These are phyloP conservation scores for Fusarium longipes DNA, from an alignment of 2,329 filamentous ascomycete species.

Conservation along the genomic window DNA sequence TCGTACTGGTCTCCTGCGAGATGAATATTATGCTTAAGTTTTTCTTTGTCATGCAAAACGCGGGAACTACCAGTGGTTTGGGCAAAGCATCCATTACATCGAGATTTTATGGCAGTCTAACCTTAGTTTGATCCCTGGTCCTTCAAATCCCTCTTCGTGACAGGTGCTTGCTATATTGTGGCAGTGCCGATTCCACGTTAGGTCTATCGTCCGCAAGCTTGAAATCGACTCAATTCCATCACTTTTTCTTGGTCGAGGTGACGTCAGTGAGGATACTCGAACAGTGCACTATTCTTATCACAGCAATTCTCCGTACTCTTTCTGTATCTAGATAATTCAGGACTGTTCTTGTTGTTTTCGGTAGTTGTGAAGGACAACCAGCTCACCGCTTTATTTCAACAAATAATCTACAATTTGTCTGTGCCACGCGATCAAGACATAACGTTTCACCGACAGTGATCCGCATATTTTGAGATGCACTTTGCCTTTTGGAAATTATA, in stretches of 20 bases:
- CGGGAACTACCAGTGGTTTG: constrained; percentile 1
- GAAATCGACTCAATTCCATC: background rate
- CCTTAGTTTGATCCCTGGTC: background rate
- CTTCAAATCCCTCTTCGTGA: background rate
- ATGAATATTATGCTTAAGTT: constrained; percentile 33
- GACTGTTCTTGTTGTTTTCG: background rate
- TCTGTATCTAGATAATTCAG: background rate
- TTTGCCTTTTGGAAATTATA: background rate
- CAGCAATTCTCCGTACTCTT: constrained; percentile 1
- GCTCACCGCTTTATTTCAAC: constrained; percentile 11
- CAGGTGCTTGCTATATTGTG: background rate
- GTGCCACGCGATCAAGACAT: background rate
- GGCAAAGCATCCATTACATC: background rate
- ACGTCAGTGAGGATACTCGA: constrained; percentile 18
- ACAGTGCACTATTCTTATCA: constrained; percentile 8
- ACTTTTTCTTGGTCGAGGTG: constrained; percentile 1
- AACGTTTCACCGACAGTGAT: background rate
- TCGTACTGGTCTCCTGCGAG: constrained; percentile 3
- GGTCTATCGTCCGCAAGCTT: background rate
- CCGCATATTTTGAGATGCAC: background rate
- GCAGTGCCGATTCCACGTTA: background rate
- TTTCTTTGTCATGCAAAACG: constrained; percentile 16
- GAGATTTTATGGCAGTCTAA: background rate
- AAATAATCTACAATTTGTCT: background rate
- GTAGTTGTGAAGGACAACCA: background rate